Base-by-base conservation (phyloP, 345 rosid species). In the Barbarea vulgaris region DNA sequence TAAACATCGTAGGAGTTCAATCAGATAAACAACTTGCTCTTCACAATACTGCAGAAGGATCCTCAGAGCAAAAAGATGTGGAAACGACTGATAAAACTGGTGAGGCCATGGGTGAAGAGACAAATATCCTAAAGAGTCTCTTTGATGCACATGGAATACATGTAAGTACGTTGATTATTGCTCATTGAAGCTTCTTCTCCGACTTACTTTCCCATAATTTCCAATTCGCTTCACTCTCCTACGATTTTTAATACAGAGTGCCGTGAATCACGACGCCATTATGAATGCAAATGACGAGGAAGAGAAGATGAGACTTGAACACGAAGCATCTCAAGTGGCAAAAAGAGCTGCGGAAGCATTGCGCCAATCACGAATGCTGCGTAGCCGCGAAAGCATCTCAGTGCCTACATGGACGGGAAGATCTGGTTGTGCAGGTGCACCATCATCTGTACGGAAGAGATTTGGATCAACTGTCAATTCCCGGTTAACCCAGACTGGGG, bases 401-500 rank as follows among this genome's bases (percentile, higher is more conserved):
- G 80, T 92, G 57, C 99, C 99, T 0, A 95, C 99, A 42, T 95
- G 99, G 99, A 90, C 99, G 1, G 97, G 97, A 33, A 92, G 79
- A 81, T 91, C 91, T 9, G 99, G 99, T 47, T 67, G 85, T 34
- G 99, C 99, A 0, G 99, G 97, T 70, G 99, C 93, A 53, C 97
- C 97, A 2, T 81, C 91, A 55, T 84, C 91, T 57, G 74, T 85
- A 42, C 82, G 86, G 57, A 85, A 57, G 84, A 95, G 84, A 57
- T 95, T 95, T 42, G 97, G 97, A 59, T 86, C 92, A 63, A 83
- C 90, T 8, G 71, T 89, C 57, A 83, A 81, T 75, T 67, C 91
- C 56, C 88, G 70, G 67, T 72, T 90, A 81, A 64, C 79, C 13
- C 83, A 83, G 71, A 62, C 84, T 47, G 36, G 79, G 15, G 81